These are phyloP conservation scores for Isoetes taiwanensis DNA, from an alignment of 75 land plant species.

Conservation along the genomic window DNA sequence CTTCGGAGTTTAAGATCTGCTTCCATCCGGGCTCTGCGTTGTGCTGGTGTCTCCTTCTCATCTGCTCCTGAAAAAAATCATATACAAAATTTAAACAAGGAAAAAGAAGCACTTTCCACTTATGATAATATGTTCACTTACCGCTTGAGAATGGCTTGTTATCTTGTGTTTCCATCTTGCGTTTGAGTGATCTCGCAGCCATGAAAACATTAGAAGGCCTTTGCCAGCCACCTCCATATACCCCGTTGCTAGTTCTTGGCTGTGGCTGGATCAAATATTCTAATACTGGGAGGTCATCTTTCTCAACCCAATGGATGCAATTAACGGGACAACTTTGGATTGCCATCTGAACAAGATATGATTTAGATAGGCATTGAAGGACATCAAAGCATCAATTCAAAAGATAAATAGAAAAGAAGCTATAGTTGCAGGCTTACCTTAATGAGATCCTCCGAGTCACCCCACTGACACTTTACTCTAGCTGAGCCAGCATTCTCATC, in stretches of 20 bases:
- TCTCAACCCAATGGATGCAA: conserved; percentile 62
- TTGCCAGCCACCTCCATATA: conserved; percentile 63
- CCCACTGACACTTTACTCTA: conserved; percentile 46
- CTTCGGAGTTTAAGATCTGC: conserved; percentile 21
- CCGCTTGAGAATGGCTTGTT: not conserved
- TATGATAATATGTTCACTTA: not conserved
- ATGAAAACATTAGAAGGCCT: conserved; percentile 45
- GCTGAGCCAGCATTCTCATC: conserved; percentile 48
- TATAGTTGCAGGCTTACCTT: conserved; percentile 19
- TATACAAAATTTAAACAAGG: not conserved
- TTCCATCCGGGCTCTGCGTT: conserved; percentile 26
- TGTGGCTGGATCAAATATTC: conserved; percentile 48
- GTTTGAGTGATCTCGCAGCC: conserved; percentile 46
- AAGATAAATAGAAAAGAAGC: not conserved
- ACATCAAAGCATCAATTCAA: not conserved
- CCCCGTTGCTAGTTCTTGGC: conserved; percentile 39
- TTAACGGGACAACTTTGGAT: conserved; percentile 61
- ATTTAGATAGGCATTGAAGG: not conserved
- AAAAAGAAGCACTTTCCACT: not conserved
- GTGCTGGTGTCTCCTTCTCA: conserved; percentile 24
- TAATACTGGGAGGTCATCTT: conserved; percentile 37
- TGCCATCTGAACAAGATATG: conserved; percentile 22
- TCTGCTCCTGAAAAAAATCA: not conserved
- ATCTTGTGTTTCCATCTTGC: conserved; percentile 14
- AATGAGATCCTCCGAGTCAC: conserved; percentile 30